Conservation (phyloP, 805 yeast species). For the Yamadazyma insecticola region DNA sequence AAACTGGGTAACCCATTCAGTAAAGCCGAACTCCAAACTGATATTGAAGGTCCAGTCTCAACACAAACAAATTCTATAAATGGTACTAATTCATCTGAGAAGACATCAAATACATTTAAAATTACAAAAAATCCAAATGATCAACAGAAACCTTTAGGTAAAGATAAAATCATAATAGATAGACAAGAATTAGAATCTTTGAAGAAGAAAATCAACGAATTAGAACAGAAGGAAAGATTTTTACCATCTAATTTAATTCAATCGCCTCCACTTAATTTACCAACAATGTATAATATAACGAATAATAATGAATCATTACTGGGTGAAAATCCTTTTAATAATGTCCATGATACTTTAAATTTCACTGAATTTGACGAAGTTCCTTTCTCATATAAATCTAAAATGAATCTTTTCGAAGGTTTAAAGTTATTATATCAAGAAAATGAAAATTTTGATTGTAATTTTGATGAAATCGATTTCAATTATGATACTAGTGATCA, state of each 20-base stretch:
- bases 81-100: no score
- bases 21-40: no score
- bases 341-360: not conserved
- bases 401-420: not conserved
- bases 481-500: no score
- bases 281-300: no score
- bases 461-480: not conserved
- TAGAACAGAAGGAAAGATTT: not conserved
- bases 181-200: not conserved
- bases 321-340: slow-evolving; percentile 1
- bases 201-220: not conserved
- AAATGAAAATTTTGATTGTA: not conserved
- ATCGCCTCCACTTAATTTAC: not conserved
- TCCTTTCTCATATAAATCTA: not conserved
- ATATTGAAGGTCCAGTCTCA: no score
- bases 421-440: not conserved
- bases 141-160: not conserved
- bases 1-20: no score
- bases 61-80: no score
- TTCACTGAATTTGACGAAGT: not conserved
- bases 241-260: not conserved
- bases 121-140: no score
- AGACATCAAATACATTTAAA: no score
- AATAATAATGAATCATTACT: no score
- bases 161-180: not conserved